phyloP scores from a whole-genome alignment of 2,329 filamentous ascomycete species.

The Beauveria sp. region DNA sequence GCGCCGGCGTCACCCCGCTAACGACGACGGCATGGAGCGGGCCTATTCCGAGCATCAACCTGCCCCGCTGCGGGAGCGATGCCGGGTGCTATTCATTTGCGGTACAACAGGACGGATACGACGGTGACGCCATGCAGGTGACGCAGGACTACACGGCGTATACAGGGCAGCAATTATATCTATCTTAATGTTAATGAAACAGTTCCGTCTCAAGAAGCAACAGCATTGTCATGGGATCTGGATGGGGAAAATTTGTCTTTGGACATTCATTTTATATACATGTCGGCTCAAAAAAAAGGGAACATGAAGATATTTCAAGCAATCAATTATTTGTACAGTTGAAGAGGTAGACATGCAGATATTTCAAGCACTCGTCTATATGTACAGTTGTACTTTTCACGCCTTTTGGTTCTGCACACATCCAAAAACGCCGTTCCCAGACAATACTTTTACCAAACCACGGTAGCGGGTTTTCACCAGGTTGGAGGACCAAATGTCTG shows the following conservation, averaged over 20 bases:
- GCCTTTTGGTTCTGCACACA: too few species aligned
- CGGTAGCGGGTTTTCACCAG: constrained; percentile 32
- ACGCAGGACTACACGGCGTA: not conserved
- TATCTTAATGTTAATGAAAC: constrained; percentile 5
- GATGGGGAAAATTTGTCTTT: not conserved
- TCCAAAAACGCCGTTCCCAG: not conserved
- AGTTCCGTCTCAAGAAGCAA: not conserved
- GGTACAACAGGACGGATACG: not conserved
- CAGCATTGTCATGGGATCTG: not conserved
- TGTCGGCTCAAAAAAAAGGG: too few species aligned
- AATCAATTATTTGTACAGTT: not conserved
- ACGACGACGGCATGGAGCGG: not conserved
- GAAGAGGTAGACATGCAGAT: too few species aligned
- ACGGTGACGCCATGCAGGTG: not conserved
- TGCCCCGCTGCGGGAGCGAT: not conserved
- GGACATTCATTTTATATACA: not conserved
- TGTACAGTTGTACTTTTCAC: too few species aligned
- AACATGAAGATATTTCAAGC: not conserved
- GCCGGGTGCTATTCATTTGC: not conserved
- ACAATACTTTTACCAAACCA: not conserved
- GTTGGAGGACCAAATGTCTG: constrained; percentile 52
- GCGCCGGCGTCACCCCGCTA: not conserved
- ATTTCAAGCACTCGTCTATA: too few species aligned
- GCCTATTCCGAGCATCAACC: not conserved
- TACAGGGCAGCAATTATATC: not conserved